A percentile compares a stretch with the other conserved stretches of the same genome.
These are phyloP conservation scores for Alternaria tenuissima DNA, from an alignment of 2,329 filamentous ascomycete genomes.

Conservation along the genomic window DNA sequence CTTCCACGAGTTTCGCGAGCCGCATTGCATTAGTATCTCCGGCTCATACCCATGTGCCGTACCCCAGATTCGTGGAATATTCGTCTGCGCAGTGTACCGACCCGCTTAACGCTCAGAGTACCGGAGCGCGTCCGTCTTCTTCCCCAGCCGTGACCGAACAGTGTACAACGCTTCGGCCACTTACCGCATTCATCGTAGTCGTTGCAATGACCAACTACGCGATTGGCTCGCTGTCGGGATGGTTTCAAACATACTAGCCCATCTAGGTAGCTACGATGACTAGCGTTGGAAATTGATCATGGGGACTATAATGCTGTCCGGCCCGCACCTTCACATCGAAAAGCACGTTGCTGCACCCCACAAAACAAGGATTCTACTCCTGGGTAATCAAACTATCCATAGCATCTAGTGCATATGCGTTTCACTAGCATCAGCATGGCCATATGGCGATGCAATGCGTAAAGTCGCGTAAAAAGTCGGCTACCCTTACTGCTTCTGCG, in stretches of 20 bases:
- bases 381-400: background rate
- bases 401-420: background rate
- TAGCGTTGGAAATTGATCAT: conserved; percentile 6
- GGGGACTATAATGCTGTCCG: conserved; percentile 11
- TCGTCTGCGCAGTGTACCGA: background rate
- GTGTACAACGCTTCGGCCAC: conserved; percentile 4
- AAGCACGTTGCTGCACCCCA: conserved; percentile 1
- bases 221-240: conserved; percentile 21
- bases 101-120: background rate
- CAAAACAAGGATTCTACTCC: conserved; percentile 11
- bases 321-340: conserved; percentile 18
- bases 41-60: conserved; percentile 1
- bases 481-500: background rate
- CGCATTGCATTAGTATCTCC: conserved; percentile 7
- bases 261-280: background rate
- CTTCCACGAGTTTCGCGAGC: background rate
- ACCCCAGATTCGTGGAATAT: conserved; percentile 16
- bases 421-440: background rate
- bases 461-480: background rate
- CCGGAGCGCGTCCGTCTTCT: conserved; percentile 2
- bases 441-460: background rate
- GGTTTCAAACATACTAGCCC: background rate
- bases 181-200: conserved; percentile 13
- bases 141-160: background rate
- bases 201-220: background rate